Conservation (phyloP, 306 rosid genomes). For the Cucurbita moschata region DNA sequence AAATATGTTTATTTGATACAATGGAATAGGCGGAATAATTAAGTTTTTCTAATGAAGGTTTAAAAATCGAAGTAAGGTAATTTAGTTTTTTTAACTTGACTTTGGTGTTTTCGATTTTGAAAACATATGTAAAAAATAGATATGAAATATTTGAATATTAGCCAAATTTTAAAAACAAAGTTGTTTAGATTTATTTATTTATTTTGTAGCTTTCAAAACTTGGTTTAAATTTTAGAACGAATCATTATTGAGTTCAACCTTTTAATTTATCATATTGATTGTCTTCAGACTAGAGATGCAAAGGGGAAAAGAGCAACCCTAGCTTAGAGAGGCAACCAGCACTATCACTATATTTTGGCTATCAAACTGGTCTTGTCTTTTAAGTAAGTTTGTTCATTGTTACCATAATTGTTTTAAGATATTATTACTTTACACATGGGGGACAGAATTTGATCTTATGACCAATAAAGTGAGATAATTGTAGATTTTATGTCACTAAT, state of each 20-base stretch:
- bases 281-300: slow-evolving; percentile 72
- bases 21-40: no score
- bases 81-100: no score
- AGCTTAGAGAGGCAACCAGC: slow-evolving; percentile 26
- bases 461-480: background rate
- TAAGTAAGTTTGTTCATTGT: background rate
- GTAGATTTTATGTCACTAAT: background rate
- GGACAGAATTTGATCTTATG: background rate
- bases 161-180: no score
- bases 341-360: background rate
- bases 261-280: background rate
- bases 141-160: no score
- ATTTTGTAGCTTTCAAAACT: no score
- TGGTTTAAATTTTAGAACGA: no score
- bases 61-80: no score
- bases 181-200: no score
- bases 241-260: background rate
- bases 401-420: background rate
- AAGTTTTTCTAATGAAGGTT: no score
- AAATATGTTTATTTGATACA: no score
- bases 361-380: background rate
- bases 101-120: no score
- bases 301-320: slow-evolving; percentile 93
- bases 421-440: background rate
- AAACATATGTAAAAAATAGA: no score